Evolutionary conservation across 495 filamentous ascomycete genomes (phyloP), one percentile per base, ranked within the genome.

Genomic region (Haplographium delicatum): DNA sequence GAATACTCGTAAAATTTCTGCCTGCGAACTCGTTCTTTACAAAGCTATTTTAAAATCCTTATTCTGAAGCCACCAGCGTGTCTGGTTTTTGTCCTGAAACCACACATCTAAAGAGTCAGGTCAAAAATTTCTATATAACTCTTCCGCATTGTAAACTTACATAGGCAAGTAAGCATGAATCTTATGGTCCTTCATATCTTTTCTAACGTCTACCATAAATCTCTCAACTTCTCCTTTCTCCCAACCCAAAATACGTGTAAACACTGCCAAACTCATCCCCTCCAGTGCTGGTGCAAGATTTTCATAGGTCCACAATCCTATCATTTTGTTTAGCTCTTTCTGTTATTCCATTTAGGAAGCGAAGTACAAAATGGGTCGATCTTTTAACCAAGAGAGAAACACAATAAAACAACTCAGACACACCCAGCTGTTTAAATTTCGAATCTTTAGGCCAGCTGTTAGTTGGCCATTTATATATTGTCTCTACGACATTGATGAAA

Each of bases 211-310:
- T 2, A 71, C 72, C 7, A 80, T 60, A 40, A 81, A 63, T 1
- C 68, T 65, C 54, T 81, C 72, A 22, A 81, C 68, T 39, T 76
- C 68, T 34, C 66, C 62, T 11, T n/a, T 54, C 34, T 10, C 63
- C 75, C 72, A 81, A 1, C 74, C 74, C 13, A 75, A 65, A 19
- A 68, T 59, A 4, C 69, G 66, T 0, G 76, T 79, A 56, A 81
- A 81, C 1, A 80, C 58, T 10, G 70, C 72, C 37, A 75, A 73
- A 25, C 64, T 70, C 35, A 78, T 3, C n/a, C 49, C 49, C n/a
- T 20, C 11, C 3, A 54, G 28, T 2, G 19, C 51, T 33, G 31
- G 7, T 1, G 45, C 11, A 0, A 3, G 5, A n/a, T 7, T 18
- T 15, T 26, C 56, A 15, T 15, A 24, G 57, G 65, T 73, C 40